These are phyloP conservation scores for Pichia sp. DNA, from an alignment of 1,139 yeast genomes.

Conservation along the genomic window DNA sequence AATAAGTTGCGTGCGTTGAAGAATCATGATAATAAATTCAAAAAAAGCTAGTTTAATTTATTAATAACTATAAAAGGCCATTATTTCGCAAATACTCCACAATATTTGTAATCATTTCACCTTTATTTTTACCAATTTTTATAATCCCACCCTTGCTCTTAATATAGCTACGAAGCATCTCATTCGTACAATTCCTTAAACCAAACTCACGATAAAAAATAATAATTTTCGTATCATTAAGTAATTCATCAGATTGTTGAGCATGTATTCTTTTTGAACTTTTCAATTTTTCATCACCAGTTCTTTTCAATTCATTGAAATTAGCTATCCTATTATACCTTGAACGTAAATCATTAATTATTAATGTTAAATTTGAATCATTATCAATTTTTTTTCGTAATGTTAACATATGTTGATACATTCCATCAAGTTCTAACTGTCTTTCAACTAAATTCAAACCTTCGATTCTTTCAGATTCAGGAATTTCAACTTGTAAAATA, in stretches of 20 bases:
- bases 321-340: slow-evolving; percentile 25
- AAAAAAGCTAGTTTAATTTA: too few relatives aligned
- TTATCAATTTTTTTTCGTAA: slow-evolving; percentile 18
- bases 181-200: slow-evolving; percentile 23
- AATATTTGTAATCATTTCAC: slow-evolving; percentile 40
- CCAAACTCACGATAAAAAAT: slow-evolving; percentile 27
- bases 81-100: slow-evolving; percentile 19
- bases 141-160: slow-evolving; percentile 33
- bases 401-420: slow-evolving; percentile 28
- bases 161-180: slow-evolving; percentile 33
- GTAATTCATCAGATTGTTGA: slow-evolving; percentile 5
- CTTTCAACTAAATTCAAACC: slow-evolving; percentile 9
- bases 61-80: slow-evolving; percentile 3
- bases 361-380: slow-evolving; percentile 9
- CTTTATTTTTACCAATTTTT: slow-evolving; percentile 36
- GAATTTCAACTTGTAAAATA: slow-evolving; percentile 47
- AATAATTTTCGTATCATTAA: slow-evolving; percentile 34
- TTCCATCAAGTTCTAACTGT: slow-evolving; percentile 32
- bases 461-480: slow-evolving; percentile 7
- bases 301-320: slow-evolving; percentile 15
- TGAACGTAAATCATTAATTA: slow-evolving; percentile 17
- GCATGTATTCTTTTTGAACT: slow-evolving; percentile 16
- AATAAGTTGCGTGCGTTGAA: too few relatives aligned
- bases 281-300: slow-evolving; percentile 1
- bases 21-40: too few relatives aligned